Percentiles rank a stretch among this genome's conserved stretches.
Conservation (phyloP, 75 land plant genomes). For the Picea glauca region DNA sequence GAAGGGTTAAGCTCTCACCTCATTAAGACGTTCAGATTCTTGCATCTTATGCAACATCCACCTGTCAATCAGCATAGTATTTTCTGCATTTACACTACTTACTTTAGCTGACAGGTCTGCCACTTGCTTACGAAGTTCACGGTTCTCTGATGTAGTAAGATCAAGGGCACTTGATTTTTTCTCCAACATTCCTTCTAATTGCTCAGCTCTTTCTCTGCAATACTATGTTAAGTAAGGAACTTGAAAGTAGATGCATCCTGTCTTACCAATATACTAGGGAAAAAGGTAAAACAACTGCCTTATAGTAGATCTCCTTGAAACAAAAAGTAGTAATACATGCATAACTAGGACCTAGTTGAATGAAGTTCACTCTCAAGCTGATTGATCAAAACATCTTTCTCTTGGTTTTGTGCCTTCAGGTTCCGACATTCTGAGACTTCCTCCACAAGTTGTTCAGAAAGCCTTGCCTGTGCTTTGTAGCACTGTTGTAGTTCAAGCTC, state of each 20-base stretch:
- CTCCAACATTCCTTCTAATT: slow-evolving; percentile 42
- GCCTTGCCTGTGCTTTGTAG: slow-evolving; percentile 78
- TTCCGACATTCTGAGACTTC: slow-evolving; percentile 70
- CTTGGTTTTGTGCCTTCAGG: slow-evolving; percentile 52
- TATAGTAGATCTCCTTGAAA: neutral
- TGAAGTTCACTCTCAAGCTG: slow-evolving; percentile 50
- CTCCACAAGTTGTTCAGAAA: slow-evolving; percentile 90
- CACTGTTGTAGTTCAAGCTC: slow-evolving; percentile 84
- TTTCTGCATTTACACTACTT: slow-evolving; percentile 56
- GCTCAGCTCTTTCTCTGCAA: slow-evolving; percentile 23
- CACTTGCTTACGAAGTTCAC: slow-evolving; percentile 47
- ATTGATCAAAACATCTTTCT: slow-evolving; percentile 51
- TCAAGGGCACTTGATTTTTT: slow-evolving; percentile 64
- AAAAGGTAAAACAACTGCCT: neutral
- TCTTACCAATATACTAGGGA: slow-evolving; percentile 18
- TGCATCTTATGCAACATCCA: slow-evolving; percentile 97
- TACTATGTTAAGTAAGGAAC: slow-evolving; percentile 7
- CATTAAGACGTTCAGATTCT: slow-evolving; percentile 94
- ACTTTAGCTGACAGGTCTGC: slow-evolving; percentile 39
- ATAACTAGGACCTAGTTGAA: slow-evolving; percentile 43
- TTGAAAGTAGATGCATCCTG: slow-evolving; percentile 30
- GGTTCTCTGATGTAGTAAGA: slow-evolving; percentile 53
- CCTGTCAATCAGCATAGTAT: slow-evolving; percentile 82
- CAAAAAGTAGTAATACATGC: slow-evolving; percentile 5
- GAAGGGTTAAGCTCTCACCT: slow-evolving; percentile 40